Evolutionary conservation across 768 basidiomycete genomes (phyloP).

Genomic region (Lyophyllum decastes): DNA sequence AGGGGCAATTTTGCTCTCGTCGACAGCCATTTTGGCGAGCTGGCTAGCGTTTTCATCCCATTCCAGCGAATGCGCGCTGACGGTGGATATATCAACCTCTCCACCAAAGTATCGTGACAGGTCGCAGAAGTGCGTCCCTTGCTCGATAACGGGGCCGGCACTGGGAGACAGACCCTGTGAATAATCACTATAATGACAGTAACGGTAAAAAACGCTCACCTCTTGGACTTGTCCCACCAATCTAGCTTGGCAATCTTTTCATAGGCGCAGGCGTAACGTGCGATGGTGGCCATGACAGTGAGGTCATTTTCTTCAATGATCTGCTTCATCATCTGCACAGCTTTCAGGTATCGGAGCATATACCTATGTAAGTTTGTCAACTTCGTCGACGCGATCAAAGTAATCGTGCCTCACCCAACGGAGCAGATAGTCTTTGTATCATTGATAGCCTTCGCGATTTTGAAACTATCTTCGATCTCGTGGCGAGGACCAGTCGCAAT

Average conservation of each 20-base stretch:
- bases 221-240: constrained; percentile 95
- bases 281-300: constrained; percentile 94
- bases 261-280: constrained; percentile 91
- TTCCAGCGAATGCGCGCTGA: constrained; percentile 86
- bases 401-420: constrained; percentile 64
- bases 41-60: constrained; percentile 89
- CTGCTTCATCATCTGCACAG: constrained; percentile 94
- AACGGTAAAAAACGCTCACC: constrained; percentile 34
- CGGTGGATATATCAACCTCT: constrained; percentile 83
- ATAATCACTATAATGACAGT: background rate
- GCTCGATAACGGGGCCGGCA: constrained; percentile 83
- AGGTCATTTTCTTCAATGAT: constrained; percentile 94
- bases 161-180: constrained; percentile 31
- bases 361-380: constrained; percentile 48
- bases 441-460: constrained; percentile 70
- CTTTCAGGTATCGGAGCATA: constrained; percentile 93
- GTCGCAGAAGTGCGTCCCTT: constrained; percentile 97
- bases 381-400: background rate
- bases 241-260: constrained; percentile 77
- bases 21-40: constrained; percentile 77
- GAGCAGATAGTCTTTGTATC: constrained; percentile 80
- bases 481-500: constrained; percentile 76
- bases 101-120: constrained; percentile 97
- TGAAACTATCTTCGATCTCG: constrained; percentile 68
- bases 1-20: constrained; percentile 81